Evolutionary conservation across 768 basidiomycete genomes (phyloP).

Genomic region (Calvatia gigantea): DNA sequence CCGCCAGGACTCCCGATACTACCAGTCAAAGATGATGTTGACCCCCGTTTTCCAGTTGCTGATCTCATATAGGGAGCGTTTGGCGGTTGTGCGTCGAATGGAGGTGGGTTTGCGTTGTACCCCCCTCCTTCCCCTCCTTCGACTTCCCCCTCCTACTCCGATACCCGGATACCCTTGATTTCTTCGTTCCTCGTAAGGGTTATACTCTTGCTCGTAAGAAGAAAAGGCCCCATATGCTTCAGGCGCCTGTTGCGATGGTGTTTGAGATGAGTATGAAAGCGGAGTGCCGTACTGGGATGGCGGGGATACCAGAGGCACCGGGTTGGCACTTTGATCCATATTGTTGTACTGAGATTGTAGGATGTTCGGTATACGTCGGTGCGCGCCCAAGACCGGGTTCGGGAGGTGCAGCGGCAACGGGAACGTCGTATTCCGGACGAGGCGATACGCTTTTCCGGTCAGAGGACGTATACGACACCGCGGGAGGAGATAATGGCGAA

Average conservation of each 20-base stretch:
- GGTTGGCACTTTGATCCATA: too few relatives aligned
- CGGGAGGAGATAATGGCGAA: slow-evolving; percentile 2
- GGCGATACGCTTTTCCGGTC: slow-evolving; percentile 22
- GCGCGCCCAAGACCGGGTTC: slow-evolving; percentile 32
- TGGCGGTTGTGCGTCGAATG: not conserved
- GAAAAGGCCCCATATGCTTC: not conserved
- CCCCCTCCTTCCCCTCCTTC: not conserved
- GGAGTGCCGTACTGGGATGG: not conserved
- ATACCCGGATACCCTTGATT: not conserved
- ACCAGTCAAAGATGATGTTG: slow-evolving; percentile 11
- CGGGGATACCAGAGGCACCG: too few relatives aligned
- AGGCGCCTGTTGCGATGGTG: not conserved
- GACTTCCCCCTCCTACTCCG: not conserved
- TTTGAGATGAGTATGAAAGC: not conserved
- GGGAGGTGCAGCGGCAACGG: not conserved
- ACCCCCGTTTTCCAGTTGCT: not conserved
- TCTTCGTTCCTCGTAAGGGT: not conserved
- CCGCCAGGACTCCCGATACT: slow-evolving; percentile 26
- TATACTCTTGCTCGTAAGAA: not conserved
- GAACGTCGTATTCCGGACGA: slow-evolving; percentile 38
- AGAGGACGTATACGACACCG: slow-evolving; percentile 11
- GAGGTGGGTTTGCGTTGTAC: not conserved
- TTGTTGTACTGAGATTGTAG: slow-evolving; percentile 14
- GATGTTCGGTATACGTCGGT: slow-evolving; percentile 28
- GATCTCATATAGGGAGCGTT: slow-evolving; percentile 14